Percentiles rank a stretch among this genome's conserved stretches.
These are phyloP conservation scores for Colletotrichum ledebouriae DNA, from an alignment of 2,329 filamentous ascomycete genomes.

Conservation along the genomic window DNA sequence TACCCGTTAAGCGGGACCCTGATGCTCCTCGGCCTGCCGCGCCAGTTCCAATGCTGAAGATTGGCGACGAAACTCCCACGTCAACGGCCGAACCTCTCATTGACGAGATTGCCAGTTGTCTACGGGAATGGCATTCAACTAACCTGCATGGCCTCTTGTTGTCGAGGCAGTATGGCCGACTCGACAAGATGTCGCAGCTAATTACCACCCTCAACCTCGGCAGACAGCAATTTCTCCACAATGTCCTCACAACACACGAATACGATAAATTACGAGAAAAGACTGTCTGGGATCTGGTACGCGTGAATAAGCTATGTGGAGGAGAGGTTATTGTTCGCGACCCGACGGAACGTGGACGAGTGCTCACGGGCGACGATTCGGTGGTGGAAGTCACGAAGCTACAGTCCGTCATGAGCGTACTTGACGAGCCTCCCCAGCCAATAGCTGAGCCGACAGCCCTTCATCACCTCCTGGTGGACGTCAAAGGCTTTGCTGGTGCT, in stretches of 20 bases:
- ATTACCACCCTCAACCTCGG: slow-evolving; percentile 87
- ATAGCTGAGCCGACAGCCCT: slow-evolving; percentile 77
- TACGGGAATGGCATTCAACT: slow-evolving; percentile 98
- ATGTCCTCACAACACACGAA: slow-evolving; percentile 90
- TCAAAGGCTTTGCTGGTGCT: slow-evolving; percentile 84
- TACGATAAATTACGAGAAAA: slow-evolving; percentile 84
- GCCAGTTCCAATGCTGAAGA: slow-evolving; percentile 96
- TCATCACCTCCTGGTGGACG: slow-evolving; percentile 86
- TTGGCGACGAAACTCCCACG: slow-evolving; percentile 95
- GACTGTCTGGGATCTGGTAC: slow-evolving; percentile 95
- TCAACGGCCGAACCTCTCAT: slow-evolving; percentile 91
- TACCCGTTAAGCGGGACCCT: slow-evolving; percentile 71
- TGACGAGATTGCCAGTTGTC: slow-evolving; percentile 96
- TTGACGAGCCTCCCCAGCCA: slow-evolving; percentile 83
- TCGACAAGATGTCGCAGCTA: slow-evolving; percentile 85
- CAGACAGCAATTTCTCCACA: slow-evolving; percentile 91
- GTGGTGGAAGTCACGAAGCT: slow-evolving; percentile 91
- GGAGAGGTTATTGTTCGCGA: slow-evolving; percentile 96
- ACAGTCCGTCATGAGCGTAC: slow-evolving; percentile 95
- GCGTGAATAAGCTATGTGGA: slow-evolving; percentile 92
- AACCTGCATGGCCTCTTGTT: slow-evolving; percentile 94
- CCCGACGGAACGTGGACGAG: slow-evolving; percentile 83
- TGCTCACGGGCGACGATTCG: slow-evolving; percentile 92
- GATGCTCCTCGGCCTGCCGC: slow-evolving; percentile 83
- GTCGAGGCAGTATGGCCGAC: slow-evolving; percentile 80